These are phyloP conservation scores for Metschnikowia dekortorum DNA, from an alignment of 805 yeast species.

Conservation along the genomic window DNA sequence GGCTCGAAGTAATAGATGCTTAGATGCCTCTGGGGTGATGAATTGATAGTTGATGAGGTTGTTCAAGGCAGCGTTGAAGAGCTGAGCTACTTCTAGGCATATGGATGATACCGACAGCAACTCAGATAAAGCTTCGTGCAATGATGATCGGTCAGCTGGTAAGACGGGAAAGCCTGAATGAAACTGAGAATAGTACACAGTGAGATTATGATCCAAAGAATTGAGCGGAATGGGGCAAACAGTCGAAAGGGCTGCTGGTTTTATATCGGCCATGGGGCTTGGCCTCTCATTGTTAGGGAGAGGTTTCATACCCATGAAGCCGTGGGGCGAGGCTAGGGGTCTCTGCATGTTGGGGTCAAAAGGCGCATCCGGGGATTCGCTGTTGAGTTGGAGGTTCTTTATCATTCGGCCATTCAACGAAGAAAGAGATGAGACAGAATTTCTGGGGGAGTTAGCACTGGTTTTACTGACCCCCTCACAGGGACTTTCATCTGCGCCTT, in stretches of 20 bases:
- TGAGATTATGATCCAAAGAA: conserved; percentile 10
- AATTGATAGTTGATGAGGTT: conserved; percentile 35
- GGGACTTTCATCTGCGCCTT: conserved; percentile 11
- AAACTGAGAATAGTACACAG: conserved; percentile 39
- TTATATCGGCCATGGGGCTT: neutral
- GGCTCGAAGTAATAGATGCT: conserved; percentile 31
- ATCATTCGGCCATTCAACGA: conserved; percentile 16
- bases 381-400: neutral
- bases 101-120: conserved; percentile 19
- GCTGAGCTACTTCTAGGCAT: conserved; percentile 31
- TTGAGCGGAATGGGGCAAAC: conserved; percentile 6
- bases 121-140: conserved; percentile 14
- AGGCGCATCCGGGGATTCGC: neutral
- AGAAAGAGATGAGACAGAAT: conserved; percentile 17
- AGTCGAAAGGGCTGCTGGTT: neutral
- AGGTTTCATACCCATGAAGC: neutral
- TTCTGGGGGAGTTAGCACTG: conserved; percentile 11
- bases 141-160: conserved; percentile 27
- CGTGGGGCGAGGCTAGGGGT: neutral
- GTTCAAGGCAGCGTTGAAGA: conserved; percentile 39
- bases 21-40: conserved; percentile 28
- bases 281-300: neutral
- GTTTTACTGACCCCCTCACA: conserved; percentile 18
- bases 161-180: conserved; percentile 46
- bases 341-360: neutral